Base-by-base conservation (phyloP, 345 rosid genomes). In the Microcos paniculata region DNA sequence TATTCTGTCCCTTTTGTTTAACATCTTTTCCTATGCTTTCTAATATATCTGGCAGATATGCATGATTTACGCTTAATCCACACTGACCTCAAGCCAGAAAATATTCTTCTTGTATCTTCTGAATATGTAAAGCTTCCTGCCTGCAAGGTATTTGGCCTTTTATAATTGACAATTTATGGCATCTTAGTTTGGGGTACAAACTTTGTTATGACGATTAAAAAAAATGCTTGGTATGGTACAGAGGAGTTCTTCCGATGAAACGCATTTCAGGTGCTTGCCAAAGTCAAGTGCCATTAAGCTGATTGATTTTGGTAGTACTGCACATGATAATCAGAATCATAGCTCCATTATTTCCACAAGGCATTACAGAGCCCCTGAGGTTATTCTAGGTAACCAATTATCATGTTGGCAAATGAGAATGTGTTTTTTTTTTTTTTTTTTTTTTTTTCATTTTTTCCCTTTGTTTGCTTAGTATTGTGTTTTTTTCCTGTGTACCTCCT, bases 241-340 rank as follows among this genome's bases (percentile, higher is more conserved):
- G 89, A 85, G 80, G 83, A 82, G 72, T 88, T 84, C 79, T 84
- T 82, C 80, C 85, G 80, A 77, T 86, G 92, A 77, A 82, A 84
- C 78, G 70, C 84, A 79, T 81, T 85, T 85, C 85, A 83, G 86
- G 84, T 84, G 88, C 78, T 83, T 90, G 80, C 97, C 97, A 77
- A 92, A 91, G 84, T 92, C 94, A 51, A 92, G 97, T 78, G 93
- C 95, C 79, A 92, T 92, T 76, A 92, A 92, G 86, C 85, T 92
- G 84, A 92, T 92, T 88, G 97, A 92, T 88, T 92, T 92, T 88
- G 97, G 97, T 52, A 90, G 95, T 77, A 90, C 95, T 80, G 88
- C 88, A 74, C 85, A 78, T 82, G 94, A 90, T 76, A 87, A 88
- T 83, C 94, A 88, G 82, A 88, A 88, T 76, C 97, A 89, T 81